Conservation (phyloP, 176 grass and related monocot species). For the Panicum miliaceum region DNA sequence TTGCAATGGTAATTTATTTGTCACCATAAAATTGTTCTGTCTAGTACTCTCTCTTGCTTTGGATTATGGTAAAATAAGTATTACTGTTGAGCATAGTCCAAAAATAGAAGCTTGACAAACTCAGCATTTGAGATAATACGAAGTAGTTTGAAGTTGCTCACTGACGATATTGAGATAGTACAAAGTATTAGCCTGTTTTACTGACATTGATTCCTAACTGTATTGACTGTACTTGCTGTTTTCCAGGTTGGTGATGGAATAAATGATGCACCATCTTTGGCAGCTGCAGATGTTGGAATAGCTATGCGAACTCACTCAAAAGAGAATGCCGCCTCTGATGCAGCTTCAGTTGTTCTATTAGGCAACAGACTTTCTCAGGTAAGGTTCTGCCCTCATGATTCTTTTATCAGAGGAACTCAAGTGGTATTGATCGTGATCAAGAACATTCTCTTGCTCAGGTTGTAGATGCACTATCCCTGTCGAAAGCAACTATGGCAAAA, state of each 20-base stretch:
- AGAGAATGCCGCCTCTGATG: constrained; percentile 91
- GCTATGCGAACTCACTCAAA: constrained; percentile 81
- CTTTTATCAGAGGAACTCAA: not conserved
- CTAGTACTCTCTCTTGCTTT: not conserved
- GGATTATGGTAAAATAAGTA: not conserved
- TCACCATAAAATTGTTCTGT: not conserved
- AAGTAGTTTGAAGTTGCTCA: not conserved
- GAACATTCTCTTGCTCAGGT: constrained; percentile 47
- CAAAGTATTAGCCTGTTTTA: not conserved
- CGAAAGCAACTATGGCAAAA: constrained; percentile 90
- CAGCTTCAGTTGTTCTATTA: constrained; percentile 90
- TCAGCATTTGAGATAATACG: constrained; percentile 2
- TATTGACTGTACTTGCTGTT: constrained; percentile 12
- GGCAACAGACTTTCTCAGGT: constrained; percentile 88
- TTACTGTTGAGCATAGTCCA: not conserved
- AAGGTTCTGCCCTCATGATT: not conserved
- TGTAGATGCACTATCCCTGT: constrained; percentile 76
- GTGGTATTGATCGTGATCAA: not conserved
- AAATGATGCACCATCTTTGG: constrained; percentile 93
- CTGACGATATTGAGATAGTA: not conserved
- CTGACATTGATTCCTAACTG: not conserved
- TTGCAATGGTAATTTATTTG: constrained; percentile 79
- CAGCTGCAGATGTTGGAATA: constrained; percentile 90
- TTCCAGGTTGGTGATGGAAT: constrained; percentile 90
- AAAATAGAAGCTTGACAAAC: not conserved